A percentile compares a stretch with the other conserved stretches of the same genome.
Evolutionary conservation across 2,329 filamentous ascomycete genomes (phyloP).

Genomic region (Coniochaeta sp.): DNA sequence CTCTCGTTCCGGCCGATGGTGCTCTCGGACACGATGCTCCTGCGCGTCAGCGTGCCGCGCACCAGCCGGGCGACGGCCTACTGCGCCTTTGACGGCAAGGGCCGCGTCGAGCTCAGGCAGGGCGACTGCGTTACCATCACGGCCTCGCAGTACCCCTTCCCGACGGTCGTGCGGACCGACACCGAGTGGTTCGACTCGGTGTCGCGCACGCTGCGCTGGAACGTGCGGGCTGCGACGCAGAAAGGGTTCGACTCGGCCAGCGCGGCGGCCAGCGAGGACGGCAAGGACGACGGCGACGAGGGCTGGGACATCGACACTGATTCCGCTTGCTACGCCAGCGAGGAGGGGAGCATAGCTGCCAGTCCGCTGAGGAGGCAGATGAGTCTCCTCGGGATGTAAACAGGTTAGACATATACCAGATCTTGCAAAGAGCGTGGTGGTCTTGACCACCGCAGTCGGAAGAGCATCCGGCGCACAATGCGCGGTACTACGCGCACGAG

Average conservation of each 20-base stretch:
- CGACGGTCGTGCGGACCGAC: slow-evolving; percentile 82
- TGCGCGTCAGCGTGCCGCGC: slow-evolving; percentile 79
- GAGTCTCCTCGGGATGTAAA: slow-evolving; percentile 60
- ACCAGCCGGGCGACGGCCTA: slow-evolving; percentile 88
- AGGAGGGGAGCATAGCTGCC: slow-evolving; percentile 61
- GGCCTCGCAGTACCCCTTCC: slow-evolving; percentile 93
- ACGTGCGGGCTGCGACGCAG: slow-evolving; percentile 83
- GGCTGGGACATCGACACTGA: slow-evolving; percentile 93
- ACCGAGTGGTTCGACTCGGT: slow-evolving; percentile 98
- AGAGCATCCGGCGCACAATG: neutral
- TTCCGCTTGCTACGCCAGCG: slow-evolving; percentile 61
- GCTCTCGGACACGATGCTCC: slow-evolving; percentile 85
- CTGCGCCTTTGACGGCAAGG: slow-evolving; percentile 96
- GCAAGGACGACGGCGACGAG: slow-evolving; percentile 52
- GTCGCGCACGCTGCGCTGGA: slow-evolving; percentile 87
- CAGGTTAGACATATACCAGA: neutral
- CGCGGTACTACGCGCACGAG: neutral
- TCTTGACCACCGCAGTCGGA: neutral
- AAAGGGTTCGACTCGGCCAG: slow-evolving; percentile 70
- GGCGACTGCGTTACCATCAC: slow-evolving; percentile 96
- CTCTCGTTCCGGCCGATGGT: slow-evolving; percentile 98
- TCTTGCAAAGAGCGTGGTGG: neutral
- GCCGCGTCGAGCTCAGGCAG: slow-evolving; percentile 83
- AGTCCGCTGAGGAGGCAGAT: slow-evolving; percentile 67
- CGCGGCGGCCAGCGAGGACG: slow-evolving; percentile 34